Conservation (phyloP, 2,329 filamentous ascomycete species). For the Xylaria sp. region DNA sequence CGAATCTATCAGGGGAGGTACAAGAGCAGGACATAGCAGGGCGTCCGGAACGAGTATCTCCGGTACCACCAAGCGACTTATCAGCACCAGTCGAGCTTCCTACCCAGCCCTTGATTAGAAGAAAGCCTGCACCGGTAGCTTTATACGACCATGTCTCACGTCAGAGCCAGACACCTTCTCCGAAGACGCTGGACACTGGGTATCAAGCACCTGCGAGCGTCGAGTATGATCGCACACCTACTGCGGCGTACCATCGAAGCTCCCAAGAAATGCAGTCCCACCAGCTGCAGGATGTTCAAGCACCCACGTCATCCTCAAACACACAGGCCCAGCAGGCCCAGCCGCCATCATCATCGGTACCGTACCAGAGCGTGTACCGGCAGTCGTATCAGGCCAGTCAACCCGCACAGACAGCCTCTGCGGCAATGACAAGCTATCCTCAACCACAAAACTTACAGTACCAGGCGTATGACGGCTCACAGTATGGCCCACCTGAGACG, state of each 20-base stretch:
- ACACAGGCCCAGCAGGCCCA: conserved; percentile 26
- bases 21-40: conserved; percentile 2
- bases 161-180: conserved; percentile 37
- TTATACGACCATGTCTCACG: conserved; percentile 25
- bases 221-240: conserved; percentile 21
- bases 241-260: conserved; percentile 28
- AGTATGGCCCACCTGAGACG: conserved; percentile 32
- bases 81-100: conserved; percentile 35
- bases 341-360: conserved; percentile 25
- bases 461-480: conserved; percentile 32
- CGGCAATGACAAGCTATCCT: conserved; percentile 6
- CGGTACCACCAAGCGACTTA: conserved; percentile 17
- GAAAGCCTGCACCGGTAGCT: conserved; percentile 38
- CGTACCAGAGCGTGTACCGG: conserved; percentile 34
- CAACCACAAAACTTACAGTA: conserved; percentile 30
- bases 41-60: conserved; percentile 6
- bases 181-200: conserved; percentile 30
- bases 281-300: conserved; percentile 28
- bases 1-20: not conserved
- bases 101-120: conserved; percentile 36
- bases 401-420: conserved; percentile 30
- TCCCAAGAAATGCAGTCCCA: conserved; percentile 22
- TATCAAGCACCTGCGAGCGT: conserved; percentile 28
- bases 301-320: conserved; percentile 26
- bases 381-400: conserved; percentile 41